Conservation (phyloP, 495 filamentous ascomycete species). For the Penicillium cataractarum region DNA sequence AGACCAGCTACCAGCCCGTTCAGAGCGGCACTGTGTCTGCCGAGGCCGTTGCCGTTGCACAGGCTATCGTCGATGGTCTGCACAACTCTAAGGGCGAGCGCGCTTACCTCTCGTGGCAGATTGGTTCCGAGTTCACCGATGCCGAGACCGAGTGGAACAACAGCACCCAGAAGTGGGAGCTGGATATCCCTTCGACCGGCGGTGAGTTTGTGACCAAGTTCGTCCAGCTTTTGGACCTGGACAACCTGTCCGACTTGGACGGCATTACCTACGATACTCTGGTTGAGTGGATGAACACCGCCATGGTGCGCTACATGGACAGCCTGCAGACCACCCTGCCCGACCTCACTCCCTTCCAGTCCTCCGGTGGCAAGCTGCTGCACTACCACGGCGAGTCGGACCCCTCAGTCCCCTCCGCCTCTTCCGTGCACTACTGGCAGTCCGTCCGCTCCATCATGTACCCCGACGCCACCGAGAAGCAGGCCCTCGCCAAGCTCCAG, state of each 20-base stretch:
- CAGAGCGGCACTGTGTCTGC: slow-evolving; percentile 38
- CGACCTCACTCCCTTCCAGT: slow-evolving; percentile 45
- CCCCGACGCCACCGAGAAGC: slow-evolving; percentile 32
- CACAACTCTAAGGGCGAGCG: slow-evolving; percentile 36
- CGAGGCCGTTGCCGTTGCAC: slow-evolving; percentile 34
- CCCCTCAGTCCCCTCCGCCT: slow-evolving; percentile 48
- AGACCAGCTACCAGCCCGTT: slow-evolving; percentile 32
- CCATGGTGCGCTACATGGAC: slow-evolving; percentile 35
- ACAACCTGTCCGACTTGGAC: slow-evolving; percentile 37
- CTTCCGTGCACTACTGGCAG: slow-evolving; percentile 55
- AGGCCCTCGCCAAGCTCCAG: slow-evolving; percentile 41
- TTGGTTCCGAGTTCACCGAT: slow-evolving; percentile 34
- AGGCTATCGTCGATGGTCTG: slow-evolving; percentile 38
- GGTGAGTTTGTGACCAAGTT: slow-evolving; percentile 42
- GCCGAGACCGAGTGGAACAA: slow-evolving; percentile 35
- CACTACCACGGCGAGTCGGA: slow-evolving; percentile 59
- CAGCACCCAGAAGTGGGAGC: slow-evolving; percentile 39
- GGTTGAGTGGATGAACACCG: slow-evolving; percentile 43
- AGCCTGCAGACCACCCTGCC: slow-evolving; percentile 52
- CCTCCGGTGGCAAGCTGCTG: slow-evolving; percentile 52
- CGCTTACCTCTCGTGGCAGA: slow-evolving; percentile 40
- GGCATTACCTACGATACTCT: slow-evolving; percentile 49
- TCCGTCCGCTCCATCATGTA: slow-evolving; percentile 55
- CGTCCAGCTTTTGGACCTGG: slow-evolving; percentile 38
- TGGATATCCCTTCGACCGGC: slow-evolving; percentile 34